Conservation (phyloP, 2,329 filamentous ascomycete genomes). For the Meredithiella fracta region DNA sequence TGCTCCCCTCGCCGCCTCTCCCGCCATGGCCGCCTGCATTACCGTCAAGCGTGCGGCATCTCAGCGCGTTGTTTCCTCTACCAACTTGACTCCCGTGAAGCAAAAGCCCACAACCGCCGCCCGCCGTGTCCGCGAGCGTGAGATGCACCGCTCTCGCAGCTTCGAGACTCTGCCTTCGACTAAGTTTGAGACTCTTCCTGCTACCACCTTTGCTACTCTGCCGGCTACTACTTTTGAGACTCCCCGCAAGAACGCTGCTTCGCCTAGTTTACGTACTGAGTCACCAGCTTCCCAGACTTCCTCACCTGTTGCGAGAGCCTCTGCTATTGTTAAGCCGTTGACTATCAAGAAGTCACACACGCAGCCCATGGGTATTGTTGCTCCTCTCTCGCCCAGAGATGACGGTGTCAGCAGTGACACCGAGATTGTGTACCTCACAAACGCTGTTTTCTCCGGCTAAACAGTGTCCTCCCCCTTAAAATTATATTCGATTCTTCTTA, state of each 20-base stretch:
- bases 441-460: slow-evolving; percentile 32
- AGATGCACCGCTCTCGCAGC: slow-evolving; percentile 33
- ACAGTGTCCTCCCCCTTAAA: background rate
- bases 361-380: slow-evolving; percentile 17
- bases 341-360: slow-evolving; percentile 23
- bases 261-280: background rate
- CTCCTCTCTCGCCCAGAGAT: slow-evolving; percentile 16
- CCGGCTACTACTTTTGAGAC: slow-evolving; percentile 16
- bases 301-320: background rate
- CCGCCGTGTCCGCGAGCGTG: slow-evolving; percentile 19
- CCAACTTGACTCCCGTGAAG: slow-evolving; percentile 13
- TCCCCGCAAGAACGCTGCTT: slow-evolving; percentile 8
- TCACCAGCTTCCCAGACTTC: no score
- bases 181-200: slow-evolving; percentile 1
- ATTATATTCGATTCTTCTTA: slow-evolving; percentile 6
- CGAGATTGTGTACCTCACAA: slow-evolving; percentile 29
- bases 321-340: slow-evolving; percentile 16
- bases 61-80: slow-evolving; percentile 15
- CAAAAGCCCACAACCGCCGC: slow-evolving; percentile 13
- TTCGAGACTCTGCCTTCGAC: slow-evolving; percentile 32
- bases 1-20: slow-evolving; percentile 18
- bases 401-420: slow-evolving; percentile 19
- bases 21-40: slow-evolving; percentile 13
- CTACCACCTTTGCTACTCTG: slow-evolving; percentile 15
- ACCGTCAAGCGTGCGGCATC: slow-evolving; percentile 24